A percentile compares a stretch with the other conserved stretches of the same genome.
These are phyloP conservation scores for Emydomyces testavorans DNA, from an alignment of 2,329 filamentous ascomycete species.

Conservation along the genomic window DNA sequence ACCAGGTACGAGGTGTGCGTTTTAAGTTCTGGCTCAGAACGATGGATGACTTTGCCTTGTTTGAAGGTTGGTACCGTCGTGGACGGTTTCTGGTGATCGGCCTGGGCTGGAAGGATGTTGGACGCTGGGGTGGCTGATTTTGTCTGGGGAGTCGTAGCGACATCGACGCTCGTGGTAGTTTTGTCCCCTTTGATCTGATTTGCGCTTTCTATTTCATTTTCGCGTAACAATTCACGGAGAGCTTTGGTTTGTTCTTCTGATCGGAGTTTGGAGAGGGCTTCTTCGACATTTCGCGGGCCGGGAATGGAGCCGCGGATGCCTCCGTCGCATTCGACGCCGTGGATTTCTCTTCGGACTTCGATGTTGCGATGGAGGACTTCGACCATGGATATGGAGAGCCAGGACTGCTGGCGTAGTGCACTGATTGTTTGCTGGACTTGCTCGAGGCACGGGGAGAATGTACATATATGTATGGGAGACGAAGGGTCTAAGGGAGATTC, in stretches of 20 bases:
- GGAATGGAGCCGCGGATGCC: conserved; percentile 55
- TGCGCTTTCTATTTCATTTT: conserved; percentile 20
- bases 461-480: conserved; percentile 69
- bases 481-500: conserved; percentile 55
- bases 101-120: neutral
- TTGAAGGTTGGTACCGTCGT: conserved; percentile 52
- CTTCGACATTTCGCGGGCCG: conserved; percentile 58
- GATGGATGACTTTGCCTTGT: conserved; percentile 65
- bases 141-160: conserved; percentile 17
- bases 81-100: conserved; percentile 13
- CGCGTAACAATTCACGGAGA: conserved; percentile 44
- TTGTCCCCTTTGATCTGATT: conserved; percentile 17
- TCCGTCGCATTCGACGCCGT: conserved; percentile 60
- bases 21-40: conserved; percentile 79
- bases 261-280: conserved; percentile 62
- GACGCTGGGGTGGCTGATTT: conserved; percentile 2
- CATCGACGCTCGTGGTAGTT: conserved; percentile 6
- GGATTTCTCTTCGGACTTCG: conserved; percentile 68
- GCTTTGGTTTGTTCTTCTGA: conserved; percentile 58
- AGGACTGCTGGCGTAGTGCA: conserved; percentile 65
- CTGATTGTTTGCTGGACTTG: conserved; percentile 82
- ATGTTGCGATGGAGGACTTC: conserved; percentile 71
- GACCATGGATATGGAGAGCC: conserved; percentile 88
- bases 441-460: conserved; percentile 94
- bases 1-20: conserved; percentile 95